phyloP scores from a whole-genome alignment of 75 land plant genomes.

The Pinus taeda region DNA sequence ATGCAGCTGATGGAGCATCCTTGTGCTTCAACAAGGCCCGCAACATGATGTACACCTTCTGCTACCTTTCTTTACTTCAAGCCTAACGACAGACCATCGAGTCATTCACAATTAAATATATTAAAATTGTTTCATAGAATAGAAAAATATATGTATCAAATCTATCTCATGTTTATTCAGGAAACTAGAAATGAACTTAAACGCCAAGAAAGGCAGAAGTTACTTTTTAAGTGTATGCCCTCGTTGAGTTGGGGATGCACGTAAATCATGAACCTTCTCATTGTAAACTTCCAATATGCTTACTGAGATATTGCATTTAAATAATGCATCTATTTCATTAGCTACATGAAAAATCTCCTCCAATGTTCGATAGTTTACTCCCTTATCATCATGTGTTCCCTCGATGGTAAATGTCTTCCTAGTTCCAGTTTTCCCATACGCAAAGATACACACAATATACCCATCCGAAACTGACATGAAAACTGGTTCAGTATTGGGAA shows the following conservation, averaged over 20 bases:
- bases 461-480: background rate
- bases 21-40: too few species aligned
- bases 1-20: too few species aligned
- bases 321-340: conserved; percentile 35
- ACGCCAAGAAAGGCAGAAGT: too few species aligned
- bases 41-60: too few species aligned
- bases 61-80: too few species aligned
- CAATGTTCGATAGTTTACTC: conserved; percentile 84
- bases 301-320: conserved; percentile 54
- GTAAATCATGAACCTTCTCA: conserved; percentile 34
- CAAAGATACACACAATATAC: background rate
- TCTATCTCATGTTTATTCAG: too few species aligned
- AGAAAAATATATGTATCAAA: too few species aligned
- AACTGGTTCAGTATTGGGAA: conserved; percentile 27
- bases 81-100: too few species aligned
- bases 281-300: conserved; percentile 39
- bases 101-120: too few species aligned
- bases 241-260: conserved; percentile 6
- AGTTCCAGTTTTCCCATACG: background rate
- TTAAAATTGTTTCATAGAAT: too few species aligned
- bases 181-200: too few species aligned
- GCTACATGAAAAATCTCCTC: conserved; percentile 68
- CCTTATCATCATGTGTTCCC: conserved; percentile 2
- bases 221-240: conserved; percentile 16
- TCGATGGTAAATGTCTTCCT: background rate